These are phyloP conservation scores for Rhodocollybia butyracea DNA, from an alignment of 768 basidiomycete species.

Conservation along the genomic window DNA sequence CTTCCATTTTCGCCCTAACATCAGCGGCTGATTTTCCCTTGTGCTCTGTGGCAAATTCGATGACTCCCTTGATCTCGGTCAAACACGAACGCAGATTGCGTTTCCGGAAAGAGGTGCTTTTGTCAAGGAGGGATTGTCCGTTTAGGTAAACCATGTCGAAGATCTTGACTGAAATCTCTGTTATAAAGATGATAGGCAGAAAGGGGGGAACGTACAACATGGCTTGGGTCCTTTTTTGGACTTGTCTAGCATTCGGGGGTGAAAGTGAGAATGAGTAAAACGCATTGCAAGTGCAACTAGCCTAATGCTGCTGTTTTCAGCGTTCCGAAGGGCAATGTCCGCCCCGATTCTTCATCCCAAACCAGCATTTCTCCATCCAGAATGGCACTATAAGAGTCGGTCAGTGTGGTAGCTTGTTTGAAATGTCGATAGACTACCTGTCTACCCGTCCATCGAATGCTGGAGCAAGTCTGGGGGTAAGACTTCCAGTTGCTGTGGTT, in stretches of 20 bases:
- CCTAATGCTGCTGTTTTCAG: conserved; percentile 91
- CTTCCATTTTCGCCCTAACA: conserved; percentile 75
- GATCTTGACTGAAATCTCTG: conserved; percentile 70
- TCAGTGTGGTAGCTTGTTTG: not conserved
- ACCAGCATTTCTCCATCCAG: conserved; percentile 99
- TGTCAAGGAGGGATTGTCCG: conserved; percentile 71
- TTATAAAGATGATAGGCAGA: not conserved
- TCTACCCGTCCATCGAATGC: conserved; percentile 76
- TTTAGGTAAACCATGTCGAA: conserved; percentile 93
- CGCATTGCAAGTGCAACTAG: conserved; percentile 24
- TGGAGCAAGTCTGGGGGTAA: conserved; percentile 81
- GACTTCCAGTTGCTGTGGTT: conserved; percentile 74
- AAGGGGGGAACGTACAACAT: conserved; percentile 63
- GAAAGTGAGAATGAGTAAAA: not conserved
- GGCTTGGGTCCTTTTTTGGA: conserved; percentile 78
- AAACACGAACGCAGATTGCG: conserved; percentile 69
- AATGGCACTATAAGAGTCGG: conserved; percentile 60
- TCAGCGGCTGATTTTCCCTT: conserved; percentile 80
- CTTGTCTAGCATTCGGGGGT: conserved; percentile 54
- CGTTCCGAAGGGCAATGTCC: conserved; percentile 89
- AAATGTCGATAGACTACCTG: conserved; percentile 53
- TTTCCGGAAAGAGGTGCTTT: conserved; percentile 73
- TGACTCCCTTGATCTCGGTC: conserved; percentile 66
- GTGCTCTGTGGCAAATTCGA: conserved; percentile 75
- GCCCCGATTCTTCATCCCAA: conserved; percentile 88